These are phyloP conservation scores for Barnettozyma pratensis DNA, from an alignment of 805 yeast genomes.

Conservation along the genomic window DNA sequence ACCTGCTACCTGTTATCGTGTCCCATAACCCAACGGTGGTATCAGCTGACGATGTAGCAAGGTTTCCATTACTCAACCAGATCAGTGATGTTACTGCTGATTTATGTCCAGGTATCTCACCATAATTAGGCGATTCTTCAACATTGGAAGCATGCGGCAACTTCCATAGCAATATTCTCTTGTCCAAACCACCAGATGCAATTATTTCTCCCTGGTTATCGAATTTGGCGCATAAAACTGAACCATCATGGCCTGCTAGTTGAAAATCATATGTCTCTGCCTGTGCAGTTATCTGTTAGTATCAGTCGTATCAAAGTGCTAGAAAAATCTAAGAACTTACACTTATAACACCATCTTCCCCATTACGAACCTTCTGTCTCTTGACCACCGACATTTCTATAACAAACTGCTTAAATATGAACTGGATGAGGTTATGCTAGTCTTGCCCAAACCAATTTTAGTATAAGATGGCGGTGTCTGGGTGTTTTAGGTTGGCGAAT, in stretches of 20 bases:
- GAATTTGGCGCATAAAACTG: constrained; percentile 50
- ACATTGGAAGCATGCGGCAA: constrained; percentile 18
- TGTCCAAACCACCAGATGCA: constrained; percentile 63
- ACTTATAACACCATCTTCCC: background rate
- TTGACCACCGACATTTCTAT: constrained; percentile 31
- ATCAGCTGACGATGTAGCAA: constrained; percentile 59
- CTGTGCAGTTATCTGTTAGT: constrained; percentile 10
- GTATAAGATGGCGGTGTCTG: constrained; percentile 11
- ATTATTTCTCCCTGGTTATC: constrained; percentile 44
- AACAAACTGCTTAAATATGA: background rate
- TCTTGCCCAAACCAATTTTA: background rate
- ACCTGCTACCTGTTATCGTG: constrained; percentile 45
- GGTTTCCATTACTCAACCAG: constrained; percentile 45
- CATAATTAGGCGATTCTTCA: constrained; percentile 32
- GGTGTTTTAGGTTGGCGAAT: constrained; percentile 15
- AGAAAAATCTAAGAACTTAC: constrained; percentile 15
- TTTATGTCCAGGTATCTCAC: constrained; percentile 50
- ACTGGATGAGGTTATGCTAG: background rate
- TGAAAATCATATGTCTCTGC: constrained; percentile 23
- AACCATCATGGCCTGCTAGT: constrained; percentile 48
- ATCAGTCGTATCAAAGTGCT: background rate
- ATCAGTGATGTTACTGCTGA: constrained; percentile 56
- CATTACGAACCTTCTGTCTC: constrained; percentile 24
- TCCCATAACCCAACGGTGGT: constrained; percentile 60
- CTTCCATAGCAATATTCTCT: constrained; percentile 30